Evolutionary conservation across 495 filamentous ascomycete genomes (phyloP).

Genomic region (Annulohypoxylon bovei): DNA sequence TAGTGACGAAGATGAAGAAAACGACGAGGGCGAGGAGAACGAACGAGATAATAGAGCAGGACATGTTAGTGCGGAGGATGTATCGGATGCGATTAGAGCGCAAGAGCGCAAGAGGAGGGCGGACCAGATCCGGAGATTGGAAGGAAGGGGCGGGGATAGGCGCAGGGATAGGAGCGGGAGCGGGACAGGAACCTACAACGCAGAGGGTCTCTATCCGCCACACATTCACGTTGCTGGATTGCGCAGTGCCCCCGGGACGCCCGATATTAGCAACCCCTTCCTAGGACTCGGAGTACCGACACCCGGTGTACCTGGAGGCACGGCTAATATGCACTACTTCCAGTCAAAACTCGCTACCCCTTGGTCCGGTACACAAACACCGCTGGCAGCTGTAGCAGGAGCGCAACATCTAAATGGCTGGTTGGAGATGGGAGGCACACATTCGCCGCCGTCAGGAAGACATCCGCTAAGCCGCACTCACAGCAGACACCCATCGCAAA

Average conservation of each 20-base stretch:
- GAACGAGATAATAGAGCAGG: constrained; percentile 34
- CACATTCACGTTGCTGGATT: constrained; percentile 50
- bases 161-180: constrained; percentile 20
- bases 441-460: constrained; percentile 17
- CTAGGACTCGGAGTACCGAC: constrained; percentile 73
- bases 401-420: constrained; percentile 57
- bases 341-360: constrained; percentile 83
- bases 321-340: constrained; percentile 90
- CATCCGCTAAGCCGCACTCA: constrained; percentile 40
- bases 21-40: constrained; percentile 48
- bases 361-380: constrained; percentile 85
- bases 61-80: constrained; percentile 37
- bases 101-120: constrained; percentile 57
- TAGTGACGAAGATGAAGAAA: constrained; percentile 56
- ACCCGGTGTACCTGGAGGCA: constrained; percentile 83
- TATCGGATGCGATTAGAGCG: constrained; percentile 52
- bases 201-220: constrained; percentile 46
- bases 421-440: constrained; percentile 46
- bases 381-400: constrained; percentile 86
- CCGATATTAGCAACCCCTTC: constrained; percentile 69
- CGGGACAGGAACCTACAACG: constrained; percentile 29
- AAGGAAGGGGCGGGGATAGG: constrained; percentile 28
- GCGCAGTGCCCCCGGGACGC: constrained; percentile 42
- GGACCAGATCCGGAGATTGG: constrained; percentile 44
- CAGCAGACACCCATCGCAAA: constrained; percentile 55